These are phyloP conservation scores for Raffaelea albimanens DNA, from an alignment of 2,329 filamentous ascomycete genomes.

Conservation along the genomic window DNA sequence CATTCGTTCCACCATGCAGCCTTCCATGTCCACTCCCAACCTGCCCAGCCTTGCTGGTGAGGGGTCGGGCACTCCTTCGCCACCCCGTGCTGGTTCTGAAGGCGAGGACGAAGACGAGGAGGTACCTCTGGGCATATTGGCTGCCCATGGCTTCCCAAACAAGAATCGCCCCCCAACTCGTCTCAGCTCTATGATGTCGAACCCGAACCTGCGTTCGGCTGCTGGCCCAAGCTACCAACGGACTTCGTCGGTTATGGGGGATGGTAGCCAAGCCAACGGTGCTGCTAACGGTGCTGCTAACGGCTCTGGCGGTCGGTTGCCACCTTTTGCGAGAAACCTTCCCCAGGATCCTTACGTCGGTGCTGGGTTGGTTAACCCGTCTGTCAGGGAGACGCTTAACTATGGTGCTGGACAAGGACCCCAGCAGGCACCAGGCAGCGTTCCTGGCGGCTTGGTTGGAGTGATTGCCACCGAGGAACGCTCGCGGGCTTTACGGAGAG, in stretches of 20 bases:
- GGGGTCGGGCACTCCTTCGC: conserved; percentile 12
- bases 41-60: conserved; percentile 28
- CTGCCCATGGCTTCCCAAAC: conserved; percentile 79
- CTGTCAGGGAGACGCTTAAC: conserved; percentile 65
- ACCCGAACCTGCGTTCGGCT: conserved; percentile 57
- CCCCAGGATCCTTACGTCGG: conserved; percentile 79
- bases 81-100: conserved; percentile 31
- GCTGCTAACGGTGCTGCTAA: conserved; percentile 13
- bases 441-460: conserved; percentile 67
- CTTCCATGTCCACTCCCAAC: conserved; percentile 55
- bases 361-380: conserved; percentile 62
- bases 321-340: conserved; percentile 72
- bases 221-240: conserved; percentile 36
- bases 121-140: conserved; percentile 74
- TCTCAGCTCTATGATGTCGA: conserved; percentile 55
- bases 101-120: conserved; percentile 75
- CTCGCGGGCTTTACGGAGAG: conserved; percentile 65
- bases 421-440: conserved; percentile 9
- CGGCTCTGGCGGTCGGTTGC: conserved; percentile 44
- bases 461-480: conserved; percentile 83
- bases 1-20: conserved; percentile 44
- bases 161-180: conserved; percentile 66
- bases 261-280: conserved; percentile 23
- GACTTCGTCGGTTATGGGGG: conserved; percentile 48
- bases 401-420: conserved; percentile 48